phyloP scores from a whole-genome alignment of 116 monocot genomes.

The Cymodocea nodosa region DNA sequence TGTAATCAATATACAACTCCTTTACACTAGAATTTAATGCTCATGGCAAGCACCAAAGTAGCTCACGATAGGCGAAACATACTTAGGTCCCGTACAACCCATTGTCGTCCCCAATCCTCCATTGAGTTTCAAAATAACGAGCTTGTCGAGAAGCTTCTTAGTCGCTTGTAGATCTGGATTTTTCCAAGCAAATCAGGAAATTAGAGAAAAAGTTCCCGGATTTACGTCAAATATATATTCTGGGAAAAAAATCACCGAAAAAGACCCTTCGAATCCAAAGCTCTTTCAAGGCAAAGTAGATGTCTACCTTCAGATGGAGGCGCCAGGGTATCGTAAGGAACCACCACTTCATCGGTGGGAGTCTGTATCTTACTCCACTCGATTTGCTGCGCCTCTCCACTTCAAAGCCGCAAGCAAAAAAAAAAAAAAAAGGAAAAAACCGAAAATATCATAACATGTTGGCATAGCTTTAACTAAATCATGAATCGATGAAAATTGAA shows the following conservation, averaged over 20 bases:
- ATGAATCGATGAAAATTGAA: background rate
- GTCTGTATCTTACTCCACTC: slow-evolving; percentile 97
- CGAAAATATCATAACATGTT: no score
- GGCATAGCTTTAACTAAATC: no score
- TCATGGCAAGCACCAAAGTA: background rate
- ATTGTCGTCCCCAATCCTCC: slow-evolving; percentile 96
- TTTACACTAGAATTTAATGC: background rate
- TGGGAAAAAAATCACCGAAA: no score
- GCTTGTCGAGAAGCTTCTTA: slow-evolving; percentile 88
- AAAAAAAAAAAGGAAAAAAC: background rate
- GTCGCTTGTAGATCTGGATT: slow-evolving; percentile 56
- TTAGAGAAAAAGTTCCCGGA: background rate
- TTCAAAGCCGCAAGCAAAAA: slow-evolving; percentile 16
- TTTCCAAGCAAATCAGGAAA: background rate
- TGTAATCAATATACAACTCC: background rate
- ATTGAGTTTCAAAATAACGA: slow-evolving; percentile 90
- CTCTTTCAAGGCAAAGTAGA: background rate
- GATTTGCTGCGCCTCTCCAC: slow-evolving; percentile 85
- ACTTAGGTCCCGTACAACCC: slow-evolving; percentile 99
- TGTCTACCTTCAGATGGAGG: slow-evolving; percentile 54
- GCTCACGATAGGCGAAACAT: slow-evolving; percentile 7
- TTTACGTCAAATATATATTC: no score
- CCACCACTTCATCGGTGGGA: slow-evolving; percentile 89
- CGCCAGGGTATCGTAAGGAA: slow-evolving; percentile 65
- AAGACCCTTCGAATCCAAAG: background rate